phyloP scores from a whole-genome alignment of 495 filamentous ascomycete genomes.

The Copromyces sp. region DNA sequence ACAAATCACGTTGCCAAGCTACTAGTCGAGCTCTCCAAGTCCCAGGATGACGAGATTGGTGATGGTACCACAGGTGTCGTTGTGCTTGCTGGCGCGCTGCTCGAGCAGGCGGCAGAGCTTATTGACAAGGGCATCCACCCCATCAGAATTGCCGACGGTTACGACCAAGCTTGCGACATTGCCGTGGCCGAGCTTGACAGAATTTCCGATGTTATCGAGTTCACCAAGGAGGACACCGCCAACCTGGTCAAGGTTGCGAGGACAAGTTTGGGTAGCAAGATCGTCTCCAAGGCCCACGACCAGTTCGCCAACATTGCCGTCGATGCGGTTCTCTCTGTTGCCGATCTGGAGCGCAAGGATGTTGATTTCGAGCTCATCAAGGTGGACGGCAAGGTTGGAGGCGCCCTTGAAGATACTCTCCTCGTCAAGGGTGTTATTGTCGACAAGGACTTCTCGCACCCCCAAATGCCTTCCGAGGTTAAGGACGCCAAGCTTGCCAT shows the following conservation, averaged over 20 bases:
- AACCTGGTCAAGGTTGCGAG: slow-evolving; percentile 90
- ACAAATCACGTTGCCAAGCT: slow-evolving; percentile 97
- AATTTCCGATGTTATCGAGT: slow-evolving; percentile 85
- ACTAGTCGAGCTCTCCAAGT: slow-evolving; percentile 95
- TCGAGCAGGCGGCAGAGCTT: slow-evolving; percentile 95
- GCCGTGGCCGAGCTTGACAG: slow-evolving; percentile 83
- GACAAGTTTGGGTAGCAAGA: slow-evolving; percentile 96
- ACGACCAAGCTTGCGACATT: slow-evolving; percentile 94
- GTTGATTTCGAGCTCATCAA: slow-evolving; percentile 99
- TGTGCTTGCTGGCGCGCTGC: slow-evolving; percentile 84
- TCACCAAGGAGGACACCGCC: slow-evolving; percentile 61
- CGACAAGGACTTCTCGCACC: slow-evolving; percentile 99
- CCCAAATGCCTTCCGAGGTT: slow-evolving; percentile 95
- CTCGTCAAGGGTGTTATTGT: slow-evolving; percentile 96
- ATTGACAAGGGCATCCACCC: slow-evolving; percentile 99
- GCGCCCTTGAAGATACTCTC: slow-evolving; percentile 85
- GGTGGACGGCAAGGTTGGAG: slow-evolving; percentile 96
- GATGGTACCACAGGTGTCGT: slow-evolving; percentile 98
- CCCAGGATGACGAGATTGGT: slow-evolving; percentile 97
- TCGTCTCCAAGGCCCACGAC: slow-evolving; percentile 97
- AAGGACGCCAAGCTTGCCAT: slow-evolving; percentile 93
- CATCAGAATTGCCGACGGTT: slow-evolving; percentile 95
- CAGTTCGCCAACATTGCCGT: slow-evolving; percentile 96
- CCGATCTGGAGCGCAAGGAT: slow-evolving; percentile 91
- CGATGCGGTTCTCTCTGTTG: slow-evolving; percentile 92